Base-by-base conservation (phyloP, 257 asterid species). In the Pogostemon cablin region DNA sequence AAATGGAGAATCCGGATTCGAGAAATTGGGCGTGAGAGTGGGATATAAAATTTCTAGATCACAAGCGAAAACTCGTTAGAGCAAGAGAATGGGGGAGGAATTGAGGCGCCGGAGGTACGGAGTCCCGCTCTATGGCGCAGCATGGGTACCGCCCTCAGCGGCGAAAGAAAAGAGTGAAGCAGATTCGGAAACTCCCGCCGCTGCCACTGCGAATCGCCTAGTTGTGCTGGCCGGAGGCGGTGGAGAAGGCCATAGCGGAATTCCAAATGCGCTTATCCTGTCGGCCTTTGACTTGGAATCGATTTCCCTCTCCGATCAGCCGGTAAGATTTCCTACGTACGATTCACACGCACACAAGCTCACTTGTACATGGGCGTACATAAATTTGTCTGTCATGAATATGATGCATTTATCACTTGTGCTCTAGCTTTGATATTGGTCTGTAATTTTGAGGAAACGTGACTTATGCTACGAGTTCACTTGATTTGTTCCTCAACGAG, bases 211-310 rank as follows among this genome's bases (percentile, higher is more conserved):
- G 47, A 78, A 70, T 20, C 82, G 75, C 72, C 86, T 83, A 75
- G 81, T 91, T 35, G 81, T 89, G 54, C 88, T 93, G 7, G 79
- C 99, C 42, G 97, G 99, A 57, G 99, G 99, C 10, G 99, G 99
- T 10, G 99, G 99, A 3, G 96, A 93, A 86, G 96, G 99, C 65
- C 73, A 72, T 73, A 93, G 87, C 72, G 98, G 99, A 40, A 89
- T 93, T 37, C 95, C 86, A 0, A 93, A 91, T 46, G 88, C 95
- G 37, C 69, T 93, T 74, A 85, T 93, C n/a, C 65, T 93, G 25
- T 84, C 95, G 0, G 69, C 82, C 60, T 82, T 80, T 42, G 89
- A 89, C 79, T 74, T 63, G 34, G 87, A 79, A 43, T 81, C 90
- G 40, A 75, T 52, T 64, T 76, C 87, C 32, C 92, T 91, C 59